Evolutionary conservation across 345 rosid species (phyloP).

Genomic region (Euphorbia tirucalli): DNA sequence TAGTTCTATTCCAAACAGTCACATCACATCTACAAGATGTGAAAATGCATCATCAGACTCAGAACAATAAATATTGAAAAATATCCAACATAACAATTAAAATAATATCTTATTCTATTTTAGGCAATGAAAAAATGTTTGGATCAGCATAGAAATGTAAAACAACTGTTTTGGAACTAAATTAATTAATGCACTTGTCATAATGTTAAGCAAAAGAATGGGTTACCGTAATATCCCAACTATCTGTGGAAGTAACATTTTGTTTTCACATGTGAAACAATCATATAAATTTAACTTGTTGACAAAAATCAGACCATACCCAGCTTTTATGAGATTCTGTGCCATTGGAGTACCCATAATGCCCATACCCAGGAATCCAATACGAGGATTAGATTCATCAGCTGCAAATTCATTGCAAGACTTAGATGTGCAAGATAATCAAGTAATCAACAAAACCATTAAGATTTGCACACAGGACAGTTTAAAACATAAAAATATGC

Average conservation of each 20-base stretch:
- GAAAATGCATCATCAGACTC: constrained; percentile 5
- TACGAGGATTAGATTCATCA: constrained; percentile 35
- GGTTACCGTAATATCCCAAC: background rate
- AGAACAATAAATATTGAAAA: too few relatives aligned
- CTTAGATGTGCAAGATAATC: background rate
- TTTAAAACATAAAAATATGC: too few relatives aligned
- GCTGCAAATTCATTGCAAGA: constrained; percentile 25
- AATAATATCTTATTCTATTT: background rate
- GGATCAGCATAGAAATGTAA: background rate
- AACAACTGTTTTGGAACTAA: too few relatives aligned
- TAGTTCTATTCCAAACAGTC: constrained; percentile 88
- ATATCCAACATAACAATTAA: too few relatives aligned
- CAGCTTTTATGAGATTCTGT: constrained; percentile 84
- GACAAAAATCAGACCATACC: constrained; percentile 43
- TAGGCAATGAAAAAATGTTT: background rate
- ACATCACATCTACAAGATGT: constrained; percentile 64
- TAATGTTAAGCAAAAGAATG: too few relatives aligned
- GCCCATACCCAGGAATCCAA: constrained; percentile 94
- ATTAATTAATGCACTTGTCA: background rate
- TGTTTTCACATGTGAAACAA: background rate
- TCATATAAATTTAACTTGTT: background rate
- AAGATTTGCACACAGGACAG: background rate
- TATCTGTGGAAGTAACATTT: background rate
- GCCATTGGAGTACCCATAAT: constrained; percentile 98
- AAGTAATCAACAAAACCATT: background rate